These are phyloP conservation scores for Juglanconis juglandina DNA, from an alignment of 2,329 filamentous ascomycete species.

Conservation along the genomic window DNA sequence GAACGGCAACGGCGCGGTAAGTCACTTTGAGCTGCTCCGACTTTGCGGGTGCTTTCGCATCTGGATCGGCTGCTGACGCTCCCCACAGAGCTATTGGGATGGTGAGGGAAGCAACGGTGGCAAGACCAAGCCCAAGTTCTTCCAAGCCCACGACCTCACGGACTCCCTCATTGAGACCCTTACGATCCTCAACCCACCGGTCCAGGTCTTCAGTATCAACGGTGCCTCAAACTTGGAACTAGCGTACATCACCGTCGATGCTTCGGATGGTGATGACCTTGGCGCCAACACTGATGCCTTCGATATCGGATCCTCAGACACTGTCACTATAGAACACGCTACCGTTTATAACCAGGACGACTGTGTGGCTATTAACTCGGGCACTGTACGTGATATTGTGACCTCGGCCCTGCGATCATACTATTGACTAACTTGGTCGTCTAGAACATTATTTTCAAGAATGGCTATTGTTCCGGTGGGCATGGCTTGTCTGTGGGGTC, in stretches of 20 bases:
- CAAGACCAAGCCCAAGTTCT: slow-evolving; percentile 43
- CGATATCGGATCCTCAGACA: slow-evolving; percentile 49
- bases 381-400: slow-evolving; percentile 24
- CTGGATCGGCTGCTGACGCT: background rate
- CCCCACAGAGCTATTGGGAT: slow-evolving; percentile 25
- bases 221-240: slow-evolving; percentile 32
- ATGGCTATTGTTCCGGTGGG: slow-evolving; percentile 41
- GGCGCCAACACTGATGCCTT: slow-evolving; percentile 58
- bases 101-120: slow-evolving; percentile 35
- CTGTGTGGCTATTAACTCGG: slow-evolving; percentile 57
- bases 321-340: slow-evolving; percentile 49
- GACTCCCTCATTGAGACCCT: slow-evolving; percentile 36
- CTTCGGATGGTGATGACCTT: slow-evolving; percentile 28
- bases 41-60: background rate
- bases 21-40: background rate
- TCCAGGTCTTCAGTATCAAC: slow-evolving; percentile 41
- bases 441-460: slow-evolving; percentile 44
- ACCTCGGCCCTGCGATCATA: no score
- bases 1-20: slow-evolving; percentile 17
- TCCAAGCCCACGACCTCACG: slow-evolving; percentile 42
- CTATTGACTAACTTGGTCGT: background rate
- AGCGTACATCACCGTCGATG: slow-evolving; percentile 35
- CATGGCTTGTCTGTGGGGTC: slow-evolving; percentile 42
- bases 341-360: slow-evolving; percentile 60
- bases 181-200: slow-evolving; percentile 39